Percentiles rank a stretch among this genome's conserved stretches.
Evolutionary conservation across 2,329 filamentous ascomycete genomes (phyloP).

Genomic region (Ophiosphaerella herpotricha): DNA sequence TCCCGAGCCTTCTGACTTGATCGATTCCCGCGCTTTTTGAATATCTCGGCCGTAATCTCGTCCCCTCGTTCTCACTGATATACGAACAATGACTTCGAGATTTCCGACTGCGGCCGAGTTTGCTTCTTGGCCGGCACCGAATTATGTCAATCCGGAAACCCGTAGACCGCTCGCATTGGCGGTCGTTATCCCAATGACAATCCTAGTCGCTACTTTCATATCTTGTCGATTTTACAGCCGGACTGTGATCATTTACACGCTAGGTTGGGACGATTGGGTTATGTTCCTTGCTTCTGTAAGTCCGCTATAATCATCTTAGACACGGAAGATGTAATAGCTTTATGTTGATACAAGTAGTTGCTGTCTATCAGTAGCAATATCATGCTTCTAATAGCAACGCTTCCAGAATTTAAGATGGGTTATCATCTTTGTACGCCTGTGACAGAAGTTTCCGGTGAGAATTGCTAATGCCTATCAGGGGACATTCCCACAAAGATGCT

Average conservation of each 20-base stretch:
- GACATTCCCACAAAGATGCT: slow-evolving; percentile 23
- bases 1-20: too few species aligned
- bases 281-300: slow-evolving; percentile 33
- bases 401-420: slow-evolving; percentile 31
- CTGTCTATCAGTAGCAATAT: slow-evolving; percentile 29
- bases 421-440: slow-evolving; percentile 31
- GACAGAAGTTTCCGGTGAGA: neutral
- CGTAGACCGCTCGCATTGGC: slow-evolving; percentile 27
- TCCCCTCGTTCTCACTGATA: too few species aligned
- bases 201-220: slow-evolving; percentile 20
- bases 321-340: too few species aligned
- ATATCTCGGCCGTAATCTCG: too few species aligned
- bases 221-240: slow-evolving; percentile 32
- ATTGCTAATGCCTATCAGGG: slow-evolving; percentile 15
- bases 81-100: slow-evolving; percentile 25
- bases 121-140: slow-evolving; percentile 31
- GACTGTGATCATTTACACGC: slow-evolving; percentile 25
- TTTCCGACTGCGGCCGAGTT: slow-evolving; percentile 32
- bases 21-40: too few species aligned
- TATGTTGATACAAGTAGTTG: slow-evolving; percentile 10
- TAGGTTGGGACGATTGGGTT: slow-evolving; percentile 37
- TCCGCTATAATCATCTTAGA: neutral
- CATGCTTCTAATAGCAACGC: slow-evolving; percentile 31
- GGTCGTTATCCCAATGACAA: slow-evolving; percentile 27
- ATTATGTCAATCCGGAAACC: slow-evolving; percentile 35